phyloP scores from a whole-genome alignment of 177 flowering plant genomes.

The Vitis hybrid region DNA sequence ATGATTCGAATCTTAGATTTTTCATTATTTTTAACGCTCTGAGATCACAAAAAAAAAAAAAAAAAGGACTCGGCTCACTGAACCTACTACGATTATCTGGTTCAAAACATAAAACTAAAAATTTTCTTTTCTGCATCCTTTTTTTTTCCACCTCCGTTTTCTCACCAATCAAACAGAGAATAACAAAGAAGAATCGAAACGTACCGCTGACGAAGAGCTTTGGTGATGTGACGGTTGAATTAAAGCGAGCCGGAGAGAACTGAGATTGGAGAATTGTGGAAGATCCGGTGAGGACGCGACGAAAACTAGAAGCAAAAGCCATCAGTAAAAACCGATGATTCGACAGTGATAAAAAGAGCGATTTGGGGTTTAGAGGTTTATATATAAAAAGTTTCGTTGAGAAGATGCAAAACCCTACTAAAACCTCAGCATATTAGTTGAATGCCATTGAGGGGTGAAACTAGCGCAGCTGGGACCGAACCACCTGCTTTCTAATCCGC shows the following conservation, averaged over 20 bases:
- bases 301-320: conserved; percentile 49
- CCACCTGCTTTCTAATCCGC: too few relatives aligned
- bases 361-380: conserved; percentile 14
- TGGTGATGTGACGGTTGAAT: conserved; percentile 61
- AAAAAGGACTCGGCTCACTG: neutral
- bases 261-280: conserved; percentile 29
- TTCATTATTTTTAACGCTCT: neutral
- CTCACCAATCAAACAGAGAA: neutral
- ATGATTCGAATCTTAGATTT: neutral
- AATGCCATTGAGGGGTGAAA: too few relatives aligned
- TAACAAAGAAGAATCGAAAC: neutral
- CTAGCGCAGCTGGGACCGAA: too few relatives aligned
- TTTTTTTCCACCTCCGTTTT: neutral
- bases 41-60: neutral
- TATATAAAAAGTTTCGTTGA: too few relatives aligned
- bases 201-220: conserved; percentile 79
- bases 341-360: neutral
- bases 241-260: conserved; percentile 31
- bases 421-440: too few relatives aligned
- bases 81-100: too few relatives aligned
- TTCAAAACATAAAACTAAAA: neutral
- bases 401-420: too few relatives aligned
- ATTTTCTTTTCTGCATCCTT: too few relatives aligned
- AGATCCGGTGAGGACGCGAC: conserved; percentile 34
- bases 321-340: conserved; percentile 14